Percentiles rank a stretch among this genome's conserved stretches.
Evolutionary conservation across 192 early-diverging fungal genomes (phyloP).

Genomic region (Backusella sp.): DNA sequence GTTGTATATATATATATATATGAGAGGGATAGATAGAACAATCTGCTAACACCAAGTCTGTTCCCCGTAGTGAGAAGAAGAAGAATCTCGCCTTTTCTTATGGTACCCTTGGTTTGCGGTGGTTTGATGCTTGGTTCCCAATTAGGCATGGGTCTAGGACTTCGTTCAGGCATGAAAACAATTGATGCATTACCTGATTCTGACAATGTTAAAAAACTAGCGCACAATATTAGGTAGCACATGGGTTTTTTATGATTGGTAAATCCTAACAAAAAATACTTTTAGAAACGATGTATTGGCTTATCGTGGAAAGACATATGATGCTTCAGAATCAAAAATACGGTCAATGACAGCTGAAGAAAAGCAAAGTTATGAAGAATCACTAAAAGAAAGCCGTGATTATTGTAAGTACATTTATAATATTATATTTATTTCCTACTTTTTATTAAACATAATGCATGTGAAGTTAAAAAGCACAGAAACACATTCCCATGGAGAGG

Average conservation of each 20-base stretch:
- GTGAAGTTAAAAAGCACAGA: background rate
- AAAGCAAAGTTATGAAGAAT: background rate
- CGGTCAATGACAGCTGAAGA: background rate
- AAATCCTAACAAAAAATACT: background rate
- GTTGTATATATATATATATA: background rate
- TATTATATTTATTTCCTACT: background rate
- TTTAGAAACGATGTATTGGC: slow-evolving; percentile 2
- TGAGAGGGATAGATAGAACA: background rate
- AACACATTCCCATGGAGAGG: background rate
- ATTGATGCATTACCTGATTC: background rate
- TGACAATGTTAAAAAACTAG: background rate
- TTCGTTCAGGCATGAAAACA: background rate
- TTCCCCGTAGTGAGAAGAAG: background rate
- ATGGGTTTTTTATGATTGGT: background rate
- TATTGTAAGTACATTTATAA: background rate
- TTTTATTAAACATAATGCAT: background rate
- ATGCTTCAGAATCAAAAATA: background rate
- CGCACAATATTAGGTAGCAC: background rate
- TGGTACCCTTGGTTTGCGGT: background rate
- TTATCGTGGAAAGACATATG: background rate
- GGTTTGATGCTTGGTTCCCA: background rate
- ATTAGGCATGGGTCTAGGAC: background rate
- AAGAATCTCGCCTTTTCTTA: slow-evolving; percentile 4
- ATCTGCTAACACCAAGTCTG: background rate
- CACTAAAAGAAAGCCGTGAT: background rate